Evolutionary conservation across 768 basidiomycete genomes (phyloP).

Genomic region (Lactarius tabidus): DNA sequence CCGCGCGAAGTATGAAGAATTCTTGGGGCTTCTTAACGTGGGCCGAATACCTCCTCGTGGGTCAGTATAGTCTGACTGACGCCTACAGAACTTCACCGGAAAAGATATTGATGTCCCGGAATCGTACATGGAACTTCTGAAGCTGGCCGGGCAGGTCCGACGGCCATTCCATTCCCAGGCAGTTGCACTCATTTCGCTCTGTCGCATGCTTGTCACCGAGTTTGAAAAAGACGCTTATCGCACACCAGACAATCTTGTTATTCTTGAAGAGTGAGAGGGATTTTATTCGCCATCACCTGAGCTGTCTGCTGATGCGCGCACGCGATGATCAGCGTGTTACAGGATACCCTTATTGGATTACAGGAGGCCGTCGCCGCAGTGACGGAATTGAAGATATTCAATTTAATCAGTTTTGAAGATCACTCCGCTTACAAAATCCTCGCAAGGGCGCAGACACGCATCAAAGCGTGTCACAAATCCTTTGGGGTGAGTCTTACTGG

Average conservation of each 20-base stretch:
- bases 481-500: constrained; percentile 16
- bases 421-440: constrained; percentile 8
- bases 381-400: constrained; percentile 17
- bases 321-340: constrained; percentile 1
- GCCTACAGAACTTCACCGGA: constrained; percentile 13
- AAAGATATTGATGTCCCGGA: constrained; percentile 7
- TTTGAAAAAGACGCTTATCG: constrained; percentile 11
- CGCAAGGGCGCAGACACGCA: background rate
- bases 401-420: constrained; percentile 5
- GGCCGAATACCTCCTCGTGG: background rate
- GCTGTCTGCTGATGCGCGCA: background rate
- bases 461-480: constrained; percentile 5
- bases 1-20: constrained; percentile 13
- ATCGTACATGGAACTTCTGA: constrained; percentile 20
- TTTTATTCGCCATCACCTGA: too few relatives aligned
- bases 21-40: constrained; percentile 13
- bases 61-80: constrained; percentile 7
- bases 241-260: constrained; percentile 11
- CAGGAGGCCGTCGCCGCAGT: constrained; percentile 9
- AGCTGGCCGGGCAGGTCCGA: constrained; percentile 18
- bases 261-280: constrained; percentile 18
- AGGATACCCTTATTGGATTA: constrained; percentile 13
- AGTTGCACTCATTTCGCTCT: constrained; percentile 15
- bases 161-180: constrained; percentile 24
- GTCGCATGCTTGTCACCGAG: constrained; percentile 13